A percentile compares a stretch with the other conserved stretches of the same genome.
Conservation (phyloP, 495 filamentous ascomycete genomes). For the Hamigera avellanea region DNA sequence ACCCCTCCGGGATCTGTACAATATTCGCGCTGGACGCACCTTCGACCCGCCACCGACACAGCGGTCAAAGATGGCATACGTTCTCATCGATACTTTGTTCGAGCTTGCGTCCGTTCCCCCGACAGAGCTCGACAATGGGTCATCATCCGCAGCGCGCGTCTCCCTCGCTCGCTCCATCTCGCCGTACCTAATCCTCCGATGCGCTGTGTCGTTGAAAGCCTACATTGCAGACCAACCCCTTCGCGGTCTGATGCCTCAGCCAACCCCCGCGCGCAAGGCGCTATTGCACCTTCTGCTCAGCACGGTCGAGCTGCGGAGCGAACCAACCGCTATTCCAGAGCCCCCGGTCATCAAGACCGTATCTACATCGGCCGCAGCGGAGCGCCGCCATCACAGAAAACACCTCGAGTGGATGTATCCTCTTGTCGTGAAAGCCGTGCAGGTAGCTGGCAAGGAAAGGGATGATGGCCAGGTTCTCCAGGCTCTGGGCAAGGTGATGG, state of each 20-base stretch:
- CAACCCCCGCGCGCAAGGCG: slow-evolving; percentile 66
- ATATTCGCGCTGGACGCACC: slow-evolving; percentile 56
- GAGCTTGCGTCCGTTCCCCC: slow-evolving; percentile 47
- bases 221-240: slow-evolving; percentile 91
- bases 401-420: slow-evolving; percentile 78
- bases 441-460: slow-evolving; percentile 52
- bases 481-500: slow-evolving; percentile 54
- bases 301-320: slow-evolving; percentile 54
- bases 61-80: slow-evolving; percentile 63
- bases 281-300: slow-evolving; percentile 56
- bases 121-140: slow-evolving; percentile 2
- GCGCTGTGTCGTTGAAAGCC: slow-evolving; percentile 62
- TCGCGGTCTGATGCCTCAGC: slow-evolving; percentile 85
- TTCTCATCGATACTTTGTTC: slow-evolving; percentile 72
- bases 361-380: slow-evolving; percentile 23
- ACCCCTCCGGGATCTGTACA: slow-evolving; percentile 52
- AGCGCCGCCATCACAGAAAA: slow-evolving; percentile 34
- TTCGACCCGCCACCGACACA: slow-evolving; percentile 51
- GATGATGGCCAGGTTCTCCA: slow-evolving; percentile 46
- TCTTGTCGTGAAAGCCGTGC: slow-evolving; percentile 57
- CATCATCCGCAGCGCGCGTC: slow-evolving; percentile 20
- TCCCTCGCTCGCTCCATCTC: slow-evolving; percentile 65
- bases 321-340: slow-evolving; percentile 61
- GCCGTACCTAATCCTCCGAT: slow-evolving; percentile 75
- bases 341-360: slow-evolving; percentile 31